Percentiles rank a stretch among this genome's conserved stretches.
Evolutionary conservation across 2,329 filamentous ascomycete genomes (phyloP).

Genomic region (Onygena corvina): DNA sequence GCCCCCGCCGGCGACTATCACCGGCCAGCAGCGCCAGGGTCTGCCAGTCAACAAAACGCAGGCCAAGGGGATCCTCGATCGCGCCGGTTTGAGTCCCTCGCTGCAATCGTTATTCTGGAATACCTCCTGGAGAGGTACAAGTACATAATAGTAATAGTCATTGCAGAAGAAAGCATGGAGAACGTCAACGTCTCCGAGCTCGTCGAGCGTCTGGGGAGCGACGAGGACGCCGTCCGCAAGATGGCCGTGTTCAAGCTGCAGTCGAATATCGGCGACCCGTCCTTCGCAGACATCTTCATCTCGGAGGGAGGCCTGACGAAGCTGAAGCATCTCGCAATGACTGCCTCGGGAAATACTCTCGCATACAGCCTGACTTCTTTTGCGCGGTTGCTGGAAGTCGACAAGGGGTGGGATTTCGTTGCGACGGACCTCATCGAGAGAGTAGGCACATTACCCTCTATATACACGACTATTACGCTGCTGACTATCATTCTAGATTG

Average conservation of each 20-base stretch:
- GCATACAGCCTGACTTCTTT: conserved; percentile 90
- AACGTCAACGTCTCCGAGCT: conserved; percentile 46
- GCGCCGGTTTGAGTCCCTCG: too few species aligned
- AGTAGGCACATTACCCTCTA: conserved; percentile 34
- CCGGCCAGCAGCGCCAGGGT: background rate
- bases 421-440: conserved; percentile 45
- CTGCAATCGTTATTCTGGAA: background rate
- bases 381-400: conserved; percentile 76
- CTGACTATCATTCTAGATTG: conserved; percentile 42
- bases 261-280: conserved; percentile 84
- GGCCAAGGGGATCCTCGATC: too few species aligned
- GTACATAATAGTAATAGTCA: background rate
- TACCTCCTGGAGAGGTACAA: conserved; percentile 5
- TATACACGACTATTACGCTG: background rate
- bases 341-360: conserved; percentile 80
- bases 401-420: conserved; percentile 83
- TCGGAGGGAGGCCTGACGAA: conserved; percentile 72
- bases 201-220: conserved; percentile 47
- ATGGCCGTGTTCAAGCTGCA: conserved; percentile 99
- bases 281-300: conserved; percentile 94
- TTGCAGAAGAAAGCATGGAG: conserved; percentile 38
- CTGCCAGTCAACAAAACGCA: too few species aligned
- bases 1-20: background rate
- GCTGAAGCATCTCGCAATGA: conserved; percentile 70
- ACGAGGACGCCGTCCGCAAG: conserved; percentile 83